Evolutionary conservation across 257 asterid genomes (phyloP), one percentile per base, ranked within the genome.

Genomic region (Mitragyna speciosa): DNA sequence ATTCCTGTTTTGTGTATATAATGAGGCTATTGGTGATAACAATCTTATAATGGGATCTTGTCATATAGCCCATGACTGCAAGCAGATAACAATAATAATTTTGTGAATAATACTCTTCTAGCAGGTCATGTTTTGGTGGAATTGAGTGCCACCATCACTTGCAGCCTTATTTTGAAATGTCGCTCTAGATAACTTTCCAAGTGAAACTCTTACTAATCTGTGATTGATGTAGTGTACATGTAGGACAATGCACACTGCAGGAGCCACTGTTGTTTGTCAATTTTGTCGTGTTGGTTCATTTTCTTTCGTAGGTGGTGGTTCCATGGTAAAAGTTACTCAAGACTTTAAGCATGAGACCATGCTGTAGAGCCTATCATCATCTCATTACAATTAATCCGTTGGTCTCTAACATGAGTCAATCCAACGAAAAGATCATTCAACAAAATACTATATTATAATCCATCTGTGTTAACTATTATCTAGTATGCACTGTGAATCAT

Each of bases 21-120:
- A 79, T 77, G 91, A 95, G 99, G 90, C 93, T 48, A 90, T 95
- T 75, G 99, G 98, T 12, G 87, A 89, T 83, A 87, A 82, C 88
- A 95, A 95, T 88, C 97, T 93, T 81, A 93, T 95, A 49, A 93
- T 95, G 98, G 97, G 99, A 78, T 92, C 94, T 75, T 95, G 98
- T 82, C 98, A 95, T 88, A 91, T 95, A 45, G 99, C 99, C 76
- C 98, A 95, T 73, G 99, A 93, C 87, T 92, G 98, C 93, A 91
- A 82, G 92, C 93, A 87, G 95, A 98, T 65, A 86, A 84, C 83
- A 82, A 85, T 84, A 93, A 91, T 81, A 91, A 93, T 87, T 87
- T 95, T 78, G 99, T 98, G 12, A 95, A 95, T 86, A 92, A 81
- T 85, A 95, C 99, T 82, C 91, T 95, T 65, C 84, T 95, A 83